Percentiles rank a stretch among this genome's conserved stretches.
These are phyloP conservation scores for Penicillium sp. DNA, from an alignment of 2,329 filamentous ascomycete species.

Conservation along the genomic window DNA sequence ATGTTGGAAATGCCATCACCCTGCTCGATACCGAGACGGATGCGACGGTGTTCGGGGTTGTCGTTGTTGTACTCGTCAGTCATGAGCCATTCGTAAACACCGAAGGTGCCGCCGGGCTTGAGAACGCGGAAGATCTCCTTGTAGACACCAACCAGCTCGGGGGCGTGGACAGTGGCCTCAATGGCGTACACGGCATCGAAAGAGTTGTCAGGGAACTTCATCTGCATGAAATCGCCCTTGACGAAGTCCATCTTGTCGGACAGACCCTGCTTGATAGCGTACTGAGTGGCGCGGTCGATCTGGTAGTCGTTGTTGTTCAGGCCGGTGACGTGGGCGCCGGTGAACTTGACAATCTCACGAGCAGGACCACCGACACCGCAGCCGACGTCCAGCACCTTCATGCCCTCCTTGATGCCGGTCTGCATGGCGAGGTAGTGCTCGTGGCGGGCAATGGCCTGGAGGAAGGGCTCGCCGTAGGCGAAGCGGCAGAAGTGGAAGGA, in stretches of 20 bases:
- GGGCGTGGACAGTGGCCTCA: constrained; percentile 93
- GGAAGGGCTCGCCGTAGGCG: constrained; percentile 79
- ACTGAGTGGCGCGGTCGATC: constrained; percentile 85
- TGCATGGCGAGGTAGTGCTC: constrained; percentile 95
- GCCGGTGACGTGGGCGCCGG: constrained; percentile 81
- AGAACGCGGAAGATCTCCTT: constrained; percentile 90
- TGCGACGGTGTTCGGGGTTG: constrained; percentile 80
- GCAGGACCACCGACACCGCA: constrained; percentile 96
- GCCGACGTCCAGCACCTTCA: constrained; percentile 91
- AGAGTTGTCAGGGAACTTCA: constrained; percentile 85
- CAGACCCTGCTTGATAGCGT: constrained; percentile 78
- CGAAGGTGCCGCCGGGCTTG: constrained; percentile 93
- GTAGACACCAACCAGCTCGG: constrained; percentile 86
- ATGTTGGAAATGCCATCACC: constrained; percentile 98
- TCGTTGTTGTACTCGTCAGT: constrained; percentile 90
- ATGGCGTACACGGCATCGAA: constrained; percentile 98
- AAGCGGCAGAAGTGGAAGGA: constrained; percentile 98
- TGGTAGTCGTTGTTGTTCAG: constrained; percentile 99
- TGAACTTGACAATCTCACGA: constrained; percentile 94
- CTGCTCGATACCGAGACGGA: constrained; percentile 90
- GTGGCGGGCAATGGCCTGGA: constrained; percentile 88
- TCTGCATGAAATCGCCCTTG: constrained; percentile 99
- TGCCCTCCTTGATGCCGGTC: constrained; percentile 79
- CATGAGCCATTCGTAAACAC: constrained; percentile 99
- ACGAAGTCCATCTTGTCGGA: constrained; percentile 76